Conservation (phyloP, 805 yeast species). For the Diddensiella caesifluorescens region DNA sequence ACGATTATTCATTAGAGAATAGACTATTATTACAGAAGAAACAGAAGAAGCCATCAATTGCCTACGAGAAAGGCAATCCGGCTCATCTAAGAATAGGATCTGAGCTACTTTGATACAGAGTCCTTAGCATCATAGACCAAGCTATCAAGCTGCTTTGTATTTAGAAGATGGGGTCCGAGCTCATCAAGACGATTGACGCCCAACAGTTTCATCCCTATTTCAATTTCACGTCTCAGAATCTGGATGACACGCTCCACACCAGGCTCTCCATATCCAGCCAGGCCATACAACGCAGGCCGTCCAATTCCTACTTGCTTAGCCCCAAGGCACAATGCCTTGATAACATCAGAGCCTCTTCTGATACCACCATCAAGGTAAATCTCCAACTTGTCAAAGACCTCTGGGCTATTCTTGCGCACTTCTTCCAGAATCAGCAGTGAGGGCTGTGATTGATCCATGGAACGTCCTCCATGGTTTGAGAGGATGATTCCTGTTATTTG, state of each 20-base stretch:
- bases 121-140: slow-evolving; percentile 12
- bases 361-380: slow-evolving; percentile 64
- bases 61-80: background rate
- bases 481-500: slow-evolving; percentile 55
- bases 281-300: slow-evolving; percentile 57
- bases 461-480: slow-evolving; percentile 74
- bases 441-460: slow-evolving; percentile 56
- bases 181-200: slow-evolving; percentile 51
- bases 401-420: slow-evolving; percentile 37
- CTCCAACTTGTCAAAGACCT: slow-evolving; percentile 42
- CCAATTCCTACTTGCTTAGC: slow-evolving; percentile 64
- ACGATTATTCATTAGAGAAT: too few relatives aligned
- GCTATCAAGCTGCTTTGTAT: slow-evolving; percentile 22
- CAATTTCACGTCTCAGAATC: slow-evolving; percentile 54
- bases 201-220: slow-evolving; percentile 58
- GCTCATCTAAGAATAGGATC: too few relatives aligned
- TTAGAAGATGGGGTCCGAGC: slow-evolving; percentile 32
- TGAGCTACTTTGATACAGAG: too few relatives aligned
- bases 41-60: too few relatives aligned
- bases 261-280: slow-evolving; percentile 62
- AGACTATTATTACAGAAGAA: too few relatives aligned
- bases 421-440: slow-evolving; percentile 59
- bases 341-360: slow-evolving; percentile 58
- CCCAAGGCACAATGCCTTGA: slow-evolving; percentile 62
- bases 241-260: slow-evolving; percentile 58